A percentile compares a stretch with the other conserved stretches of the same genome.
These are phyloP conservation scores for Pseudopyrenochaeta lycopersici DNA, from an alignment of 2,329 filamentous ascomycete genomes.

Conservation along the genomic window DNA sequence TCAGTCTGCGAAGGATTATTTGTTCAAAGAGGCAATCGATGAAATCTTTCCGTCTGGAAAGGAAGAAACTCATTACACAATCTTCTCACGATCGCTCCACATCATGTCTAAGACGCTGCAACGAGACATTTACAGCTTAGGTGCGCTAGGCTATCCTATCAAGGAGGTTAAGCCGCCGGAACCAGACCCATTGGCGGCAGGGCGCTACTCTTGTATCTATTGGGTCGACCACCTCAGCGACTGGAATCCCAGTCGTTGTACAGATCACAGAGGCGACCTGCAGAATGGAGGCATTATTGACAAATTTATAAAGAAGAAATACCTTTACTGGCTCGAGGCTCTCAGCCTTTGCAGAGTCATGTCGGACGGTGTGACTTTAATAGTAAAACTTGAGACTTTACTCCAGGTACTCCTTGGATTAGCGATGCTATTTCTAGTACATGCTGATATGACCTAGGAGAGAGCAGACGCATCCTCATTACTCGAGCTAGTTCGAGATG, in stretches of 20 bases:
- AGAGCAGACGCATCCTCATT: too few species aligned
- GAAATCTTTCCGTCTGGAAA: constrained; percentile 42
- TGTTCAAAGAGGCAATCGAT: constrained; percentile 29
- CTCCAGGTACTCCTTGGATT: too few species aligned
- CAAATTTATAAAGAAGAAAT: constrained; percentile 9
- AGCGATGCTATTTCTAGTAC: constrained; percentile 1
- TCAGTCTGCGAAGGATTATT: constrained; percentile 56
- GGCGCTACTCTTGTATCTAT: too few species aligned
- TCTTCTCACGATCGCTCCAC: constrained; percentile 44
- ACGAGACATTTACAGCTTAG: constrained; percentile 36
- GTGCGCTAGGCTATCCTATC: constrained; percentile 20
- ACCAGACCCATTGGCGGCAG: constrained; percentile 34
- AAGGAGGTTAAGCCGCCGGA: constrained; percentile 25
- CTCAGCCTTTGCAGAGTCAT: constrained; percentile 13
- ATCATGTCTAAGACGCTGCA: constrained; percentile 23
- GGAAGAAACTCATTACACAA: constrained; percentile 5
- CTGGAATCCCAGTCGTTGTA: too few species aligned
- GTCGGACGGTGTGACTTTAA: constrained; percentile 6
- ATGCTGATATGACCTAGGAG: background rate
- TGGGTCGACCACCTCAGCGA: constrained; percentile 44
- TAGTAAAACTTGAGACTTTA: too few species aligned
- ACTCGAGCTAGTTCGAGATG: background rate
- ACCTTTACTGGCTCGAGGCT: too few species aligned
- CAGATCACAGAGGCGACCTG: too few species aligned
- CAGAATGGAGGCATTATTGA: constrained; percentile 7